Evolutionary conservation across 208 protist genomes (phyloP), one percentile per base, ranked within the genome.

Genomic region (Dictyostelium gargantuum): DNA sequence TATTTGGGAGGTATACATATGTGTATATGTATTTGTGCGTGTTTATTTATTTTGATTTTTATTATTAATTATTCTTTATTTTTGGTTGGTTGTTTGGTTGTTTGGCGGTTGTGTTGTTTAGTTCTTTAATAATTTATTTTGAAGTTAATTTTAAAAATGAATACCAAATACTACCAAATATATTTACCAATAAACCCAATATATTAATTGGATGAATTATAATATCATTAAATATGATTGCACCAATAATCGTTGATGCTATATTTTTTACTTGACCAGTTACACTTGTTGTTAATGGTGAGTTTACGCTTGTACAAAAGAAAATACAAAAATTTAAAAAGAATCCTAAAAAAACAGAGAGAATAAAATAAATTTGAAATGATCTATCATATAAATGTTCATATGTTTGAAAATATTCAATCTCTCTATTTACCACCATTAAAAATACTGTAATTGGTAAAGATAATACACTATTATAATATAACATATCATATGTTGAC

Each of bases 251-350:
- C 0, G 95, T 96, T 10, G 93, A 93, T 1, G 94, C 15, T 38
- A 97, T 93, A 75, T 96, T 97, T 86, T 97, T 96, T 13, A 92
- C 80, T 5, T 84, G 91, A 17, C 96, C 96, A 13, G 96, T 95
- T 52, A 98, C 95, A 5, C 93, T 95, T 0, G 97, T 97, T 0
- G 96, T 97, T n/a, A 98, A 92, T 5, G 97, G 94, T n/a, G 97
- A 98, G 82, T 97, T 98, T 38, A 97, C 74, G 61, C 94, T 94
- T 10, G 96, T 97, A 80, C 97, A 98, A 17, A 97, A 89, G 79
- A 97, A 96, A 19, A 95, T 96, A 44, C 76, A 91, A 75, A 97
- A 97, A 73, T 96, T 97, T 17, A 98, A 91, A 4, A 97, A 48
- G 84, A 96, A 97, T 35, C 94, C 96, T 66, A 95, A 91, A 40